phyloP scores from a whole-genome alignment of 805 yeast genomes.

The Saccharomycopsis sp. region DNA sequence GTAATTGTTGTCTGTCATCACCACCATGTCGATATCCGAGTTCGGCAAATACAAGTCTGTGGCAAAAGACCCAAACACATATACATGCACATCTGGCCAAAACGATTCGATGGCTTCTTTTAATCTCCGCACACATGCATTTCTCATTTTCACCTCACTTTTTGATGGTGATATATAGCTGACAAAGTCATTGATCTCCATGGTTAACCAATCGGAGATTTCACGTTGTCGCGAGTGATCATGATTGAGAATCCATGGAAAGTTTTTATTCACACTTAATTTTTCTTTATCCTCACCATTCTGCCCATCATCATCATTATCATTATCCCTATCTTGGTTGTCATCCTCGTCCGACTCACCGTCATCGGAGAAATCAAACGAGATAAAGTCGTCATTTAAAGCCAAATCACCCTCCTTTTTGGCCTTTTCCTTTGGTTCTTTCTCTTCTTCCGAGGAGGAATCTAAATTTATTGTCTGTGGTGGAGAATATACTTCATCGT shows the following conservation, averaged over 20 bases:
- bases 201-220: slow-evolving; percentile 79
- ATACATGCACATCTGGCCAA: slow-evolving; percentile 77
- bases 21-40: slow-evolving; percentile 92
- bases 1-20: slow-evolving; percentile 54
- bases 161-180: slow-evolving; percentile 80
- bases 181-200: slow-evolving; percentile 80
- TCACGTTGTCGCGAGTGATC: slow-evolving; percentile 74
- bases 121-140: slow-evolving; percentile 54
- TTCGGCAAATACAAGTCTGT: slow-evolving; percentile 92
- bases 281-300: slow-evolving; percentile 2
- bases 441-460: neutral
- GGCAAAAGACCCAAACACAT: slow-evolving; percentile 91
- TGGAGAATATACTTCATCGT: slow-evolving; percentile 1
- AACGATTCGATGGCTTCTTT: slow-evolving; percentile 43
- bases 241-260: slow-evolving; percentile 73
- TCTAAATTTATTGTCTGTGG: neutral
- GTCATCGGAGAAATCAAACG: slow-evolving; percentile 31
- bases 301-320: slow-evolving; percentile 25
- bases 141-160: slow-evolving; percentile 63
- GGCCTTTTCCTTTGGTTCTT: neutral
- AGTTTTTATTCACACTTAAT: slow-evolving; percentile 8
- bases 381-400: slow-evolving; percentile 37
- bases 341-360: slow-evolving; percentile 20
- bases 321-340: slow-evolving; percentile 26
- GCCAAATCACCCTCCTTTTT: slow-evolving; percentile 28